phyloP scores from a whole-genome alignment of 768 basidiomycete species.

The Lactarius sanguifluus region DNA sequence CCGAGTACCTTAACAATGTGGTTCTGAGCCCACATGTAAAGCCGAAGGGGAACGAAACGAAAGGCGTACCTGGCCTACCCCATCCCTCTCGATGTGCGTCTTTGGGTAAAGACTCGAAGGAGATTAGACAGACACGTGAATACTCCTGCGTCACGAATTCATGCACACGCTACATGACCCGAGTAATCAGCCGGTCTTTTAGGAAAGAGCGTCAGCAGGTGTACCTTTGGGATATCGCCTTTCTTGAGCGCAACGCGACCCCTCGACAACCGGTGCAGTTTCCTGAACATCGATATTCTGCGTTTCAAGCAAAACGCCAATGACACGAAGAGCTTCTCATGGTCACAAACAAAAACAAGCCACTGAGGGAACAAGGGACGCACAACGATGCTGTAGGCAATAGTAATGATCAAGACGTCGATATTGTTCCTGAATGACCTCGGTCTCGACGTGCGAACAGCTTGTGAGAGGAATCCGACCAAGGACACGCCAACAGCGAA shows the following conservation, averaged over 20 bases:
- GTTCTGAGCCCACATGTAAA: conserved; percentile 1
- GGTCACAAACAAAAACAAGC: neutral
- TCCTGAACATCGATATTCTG: conserved; percentile 61
- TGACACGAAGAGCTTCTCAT: conserved; percentile 50
- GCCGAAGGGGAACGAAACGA: conserved; percentile 6
- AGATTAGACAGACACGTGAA: conserved; percentile 68
- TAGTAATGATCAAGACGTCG: conserved; percentile 66
- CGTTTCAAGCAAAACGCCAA: conserved; percentile 66
- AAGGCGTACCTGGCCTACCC: conserved; percentile 61
- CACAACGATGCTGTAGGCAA: conserved; percentile 71
- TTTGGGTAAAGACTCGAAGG: conserved; percentile 69
- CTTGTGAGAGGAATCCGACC: conserved; percentile 65
- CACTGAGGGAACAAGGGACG: conserved; percentile 31
- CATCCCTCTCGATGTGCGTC: conserved; percentile 68
- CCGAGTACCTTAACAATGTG: conserved; percentile 50
- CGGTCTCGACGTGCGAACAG: conserved; percentile 60
- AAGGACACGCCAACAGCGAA: conserved; percentile 61
- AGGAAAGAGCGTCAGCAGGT: too few species aligned
- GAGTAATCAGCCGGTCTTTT: too few species aligned
- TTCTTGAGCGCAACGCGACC: conserved; percentile 50
- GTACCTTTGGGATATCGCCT: conserved; percentile 58
- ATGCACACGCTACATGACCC: conserved; percentile 52
- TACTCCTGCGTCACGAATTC: conserved; percentile 73
- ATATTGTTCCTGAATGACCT: conserved; percentile 59
- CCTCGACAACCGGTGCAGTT: conserved; percentile 67